Percentiles rank a stretch among this genome's conserved stretches.
Evolutionary conservation across 2,329 filamentous ascomycete genomes (phyloP).

Genomic region (Nigrospora sphaerica): DNA sequence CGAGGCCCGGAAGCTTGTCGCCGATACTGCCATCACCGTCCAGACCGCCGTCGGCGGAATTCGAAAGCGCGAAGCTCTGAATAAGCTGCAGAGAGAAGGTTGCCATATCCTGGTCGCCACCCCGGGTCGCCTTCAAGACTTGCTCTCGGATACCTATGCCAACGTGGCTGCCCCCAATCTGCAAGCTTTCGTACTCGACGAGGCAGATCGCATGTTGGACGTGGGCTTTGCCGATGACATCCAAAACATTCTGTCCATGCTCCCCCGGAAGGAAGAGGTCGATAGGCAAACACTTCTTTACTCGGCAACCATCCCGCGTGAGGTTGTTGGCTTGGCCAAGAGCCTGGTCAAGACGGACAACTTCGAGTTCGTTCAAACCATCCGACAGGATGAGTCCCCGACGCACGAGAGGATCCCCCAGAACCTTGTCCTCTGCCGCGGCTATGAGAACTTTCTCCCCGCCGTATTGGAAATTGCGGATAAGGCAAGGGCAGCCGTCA

Average conservation of each 20-base stretch:
- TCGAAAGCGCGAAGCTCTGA: slow-evolving; percentile 62
- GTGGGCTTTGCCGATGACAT: slow-evolving; percentile 73
- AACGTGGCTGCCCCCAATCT: slow-evolving; percentile 70
- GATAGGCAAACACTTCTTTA: slow-evolving; percentile 89
- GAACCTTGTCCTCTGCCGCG: slow-evolving; percentile 57
- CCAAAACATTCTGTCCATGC: slow-evolving; percentile 46
- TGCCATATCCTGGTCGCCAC: slow-evolving; percentile 90
- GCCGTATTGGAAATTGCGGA: slow-evolving; percentile 69
- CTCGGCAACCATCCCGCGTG: slow-evolving; percentile 82
- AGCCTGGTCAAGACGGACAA: slow-evolving; percentile 67
- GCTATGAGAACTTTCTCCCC: slow-evolving; percentile 72
- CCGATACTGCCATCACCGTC: slow-evolving; percentile 57
- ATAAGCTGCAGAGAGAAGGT: slow-evolving; percentile 61
- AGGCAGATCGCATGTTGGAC: slow-evolving; percentile 97
- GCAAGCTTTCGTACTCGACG: slow-evolving; percentile 89
- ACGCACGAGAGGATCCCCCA: slow-evolving; percentile 85
- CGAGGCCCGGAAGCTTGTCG: slow-evolving; percentile 65
- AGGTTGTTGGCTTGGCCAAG: slow-evolving; percentile 75
- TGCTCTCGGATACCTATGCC: slow-evolving; percentile 59
- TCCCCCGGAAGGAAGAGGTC: slow-evolving; percentile 57
- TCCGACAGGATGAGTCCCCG: slow-evolving; percentile 70
- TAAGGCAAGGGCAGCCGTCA: slow-evolving; percentile 43
- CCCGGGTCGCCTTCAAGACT: slow-evolving; percentile 78
- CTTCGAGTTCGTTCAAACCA: slow-evolving; percentile 89
- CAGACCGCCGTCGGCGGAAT: slow-evolving; percentile 89